These are phyloP conservation scores for Annulohypoxylon bovei DNA, from an alignment of 495 filamentous ascomycete genomes.

Conservation along the genomic window DNA sequence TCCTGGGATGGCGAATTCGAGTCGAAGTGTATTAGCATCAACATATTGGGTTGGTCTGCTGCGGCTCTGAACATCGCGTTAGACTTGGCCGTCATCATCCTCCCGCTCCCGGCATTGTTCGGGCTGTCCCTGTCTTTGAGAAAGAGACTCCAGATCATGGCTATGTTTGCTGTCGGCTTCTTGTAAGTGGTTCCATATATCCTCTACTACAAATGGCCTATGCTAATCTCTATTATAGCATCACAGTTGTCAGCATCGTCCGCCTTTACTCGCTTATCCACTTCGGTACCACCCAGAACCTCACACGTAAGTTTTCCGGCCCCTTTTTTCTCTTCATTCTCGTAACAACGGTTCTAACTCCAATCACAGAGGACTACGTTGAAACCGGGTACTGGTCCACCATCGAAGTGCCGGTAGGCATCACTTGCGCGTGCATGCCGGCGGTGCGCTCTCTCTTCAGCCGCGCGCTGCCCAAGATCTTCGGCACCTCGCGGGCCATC, in stretches of 20 bases:
- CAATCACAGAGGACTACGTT: slow-evolving; percentile 47
- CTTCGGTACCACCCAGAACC: slow-evolving; percentile 50
- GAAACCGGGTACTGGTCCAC: slow-evolving; percentile 54
- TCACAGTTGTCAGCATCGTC: slow-evolving; percentile 51
- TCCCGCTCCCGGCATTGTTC: slow-evolving; percentile 52
- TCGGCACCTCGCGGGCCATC: slow-evolving; percentile 34
- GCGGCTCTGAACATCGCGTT: slow-evolving; percentile 51
- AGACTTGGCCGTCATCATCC: slow-evolving; percentile 53
- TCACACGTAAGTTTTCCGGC: slow-evolving; percentile 42
- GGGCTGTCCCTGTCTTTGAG: slow-evolving; percentile 45
- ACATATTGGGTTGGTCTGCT: slow-evolving; percentile 45
- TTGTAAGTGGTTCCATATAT: slow-evolving; percentile 35
- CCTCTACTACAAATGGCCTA: neutral
- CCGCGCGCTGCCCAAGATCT: slow-evolving; percentile 36
- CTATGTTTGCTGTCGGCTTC: slow-evolving; percentile 59
- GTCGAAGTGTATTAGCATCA: slow-evolving; percentile 52
- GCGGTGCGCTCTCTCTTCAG: slow-evolving; percentile 49
- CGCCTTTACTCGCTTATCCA: slow-evolving; percentile 48
- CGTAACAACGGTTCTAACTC: neutral
- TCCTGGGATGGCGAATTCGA: slow-evolving; percentile 49
- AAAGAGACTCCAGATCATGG: slow-evolving; percentile 50
- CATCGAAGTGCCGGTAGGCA: slow-evolving; percentile 54
- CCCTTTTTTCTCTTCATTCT: neutral
- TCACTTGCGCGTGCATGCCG: slow-evolving; percentile 55
- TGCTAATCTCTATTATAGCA: slow-evolving; percentile 27